phyloP scores from a whole-genome alignment of 306 rosid species.

The Cajanus cajan region DNA sequence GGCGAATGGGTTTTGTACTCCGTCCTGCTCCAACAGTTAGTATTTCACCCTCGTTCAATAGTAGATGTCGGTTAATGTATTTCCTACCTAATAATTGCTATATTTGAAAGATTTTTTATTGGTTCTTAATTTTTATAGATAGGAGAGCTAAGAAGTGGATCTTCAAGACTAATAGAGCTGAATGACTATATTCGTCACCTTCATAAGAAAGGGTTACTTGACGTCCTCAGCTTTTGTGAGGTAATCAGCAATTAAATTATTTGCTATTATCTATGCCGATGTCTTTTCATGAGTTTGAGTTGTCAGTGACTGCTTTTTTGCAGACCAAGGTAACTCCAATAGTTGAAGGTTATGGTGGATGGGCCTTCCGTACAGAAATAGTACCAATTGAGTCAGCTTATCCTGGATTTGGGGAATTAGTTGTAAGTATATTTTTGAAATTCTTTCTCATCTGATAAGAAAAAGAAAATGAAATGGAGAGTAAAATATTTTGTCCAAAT shows the following conservation, averaged over 20 bases:
- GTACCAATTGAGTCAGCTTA: slow-evolving; percentile 97
- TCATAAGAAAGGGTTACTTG: slow-evolving; percentile 78
- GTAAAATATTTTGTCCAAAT: not conserved
- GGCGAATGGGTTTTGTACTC: slow-evolving; percentile 93
- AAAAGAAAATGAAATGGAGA: not conserved
- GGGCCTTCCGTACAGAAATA: slow-evolving; percentile 95
- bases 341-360: slow-evolving; percentile 99
- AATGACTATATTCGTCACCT: slow-evolving; percentile 80
- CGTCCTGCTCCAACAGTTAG: slow-evolving; percentile 95
- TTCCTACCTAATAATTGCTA: slow-evolving; percentile 7
- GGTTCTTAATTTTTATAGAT: slow-evolving; percentile 54
- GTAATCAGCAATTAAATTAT: slow-evolving; percentile 42
- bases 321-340: slow-evolving; percentile 99
- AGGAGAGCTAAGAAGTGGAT: slow-evolving; percentile 95
- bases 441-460: slow-evolving; percentile 9
- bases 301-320: slow-evolving; percentile 32
- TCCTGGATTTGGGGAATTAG: slow-evolving; percentile 96
- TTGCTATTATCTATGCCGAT: not conserved
- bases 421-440: slow-evolving; percentile 65
- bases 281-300: slow-evolving; percentile 38
- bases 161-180: slow-evolving; percentile 76
- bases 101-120: slow-evolving; percentile 20
- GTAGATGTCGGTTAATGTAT: slow-evolving; percentile 12
- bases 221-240: slow-evolving; percentile 98
- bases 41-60: slow-evolving; percentile 18